Evolutionary conservation across 306 rosid genomes (phyloP), one percentile per base, ranked within the genome.

Genomic region (Astragalus glycyphyllos): DNA sequence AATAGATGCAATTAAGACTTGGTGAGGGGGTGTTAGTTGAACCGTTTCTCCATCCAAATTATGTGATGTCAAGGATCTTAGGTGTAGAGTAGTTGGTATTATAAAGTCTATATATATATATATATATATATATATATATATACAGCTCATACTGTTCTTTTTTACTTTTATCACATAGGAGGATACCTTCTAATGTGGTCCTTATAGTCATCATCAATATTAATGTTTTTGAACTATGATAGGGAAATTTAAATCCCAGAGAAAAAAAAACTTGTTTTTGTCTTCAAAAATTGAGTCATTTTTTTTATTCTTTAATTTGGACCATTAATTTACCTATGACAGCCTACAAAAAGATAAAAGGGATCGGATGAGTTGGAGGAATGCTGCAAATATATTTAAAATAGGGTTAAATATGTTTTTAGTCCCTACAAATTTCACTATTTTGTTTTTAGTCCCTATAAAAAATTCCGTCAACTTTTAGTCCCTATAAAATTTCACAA

Each of bases 71-170:
- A 65, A 79, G 44, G 58, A 60, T 76, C 42, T 75, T 72, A 77
- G 88, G 85, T 77, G 77, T 4, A 14, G 68, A 69, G 90, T 84
- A 4, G 93, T 82, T 87, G 92, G 82, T 37, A 71, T 77, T 81
- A 59, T 86, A 68, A 86, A 81, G 78, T 62, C 81, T 53, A 34
- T 40, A 66, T 23, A 23, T 23, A 23, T 23, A 23, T 23, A 23
- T 23, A 23, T 23, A 23, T 23, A 23, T 23, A 23, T 23, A 23
- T 23, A 23, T 23, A 23, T 23, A 78, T 61, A 83, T 53, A 34
- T 40, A 66, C 77, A 65, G 73, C 80, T 74, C 78, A 67, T 29
- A 38, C 13, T 5, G 31, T 26, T 26, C 31, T 26, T 26, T 71
- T 57, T 45, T 48, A 38, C 71, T 46, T 45, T 42, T 4, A 60